Base-by-base conservation (phyloP, 345 rosid species). In the Syzygium grande region DNA sequence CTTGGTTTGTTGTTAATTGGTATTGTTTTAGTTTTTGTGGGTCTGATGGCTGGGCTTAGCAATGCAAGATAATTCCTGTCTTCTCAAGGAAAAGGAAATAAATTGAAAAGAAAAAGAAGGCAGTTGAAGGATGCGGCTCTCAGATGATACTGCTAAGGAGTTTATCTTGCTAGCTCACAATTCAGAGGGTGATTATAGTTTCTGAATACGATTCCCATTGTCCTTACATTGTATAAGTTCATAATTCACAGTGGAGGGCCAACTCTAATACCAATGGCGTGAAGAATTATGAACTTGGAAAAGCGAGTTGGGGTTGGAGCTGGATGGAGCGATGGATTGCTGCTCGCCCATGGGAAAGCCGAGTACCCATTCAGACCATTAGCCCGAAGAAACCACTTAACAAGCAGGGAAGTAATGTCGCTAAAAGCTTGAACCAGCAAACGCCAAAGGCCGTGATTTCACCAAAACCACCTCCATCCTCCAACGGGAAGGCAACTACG, bases 301-400 rank as follows among this genome's bases (percentile, higher is more conserved):
- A 95, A 92, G 93, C 94, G 0, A 95, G 94, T 56, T 98, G 99
- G 98, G 98, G 97, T 85, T 98, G 99, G 99, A 96, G 99, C 91
- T 98, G 99, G 98, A 95, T 88, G 93, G 99, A 98, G 77, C 94
- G 97, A 51, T 98, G 99, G 99, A 92, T 98, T 65, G 93, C 98
- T 89, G 97, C 92, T 90, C 92, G 98, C 22, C 99, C 99, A 43
- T 98, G 99, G 99, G 99, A 98, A 90, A 93, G 92, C 85, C 96
- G 97, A 63, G 86, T 92, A 38, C 93, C 94, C 51, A 41, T 83
- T 53, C 89, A 89, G 84, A 89, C 91, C 86, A 27, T 58, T 51
- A 94, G 90, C 90, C 96, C 97, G 73, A 96, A 92, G 89, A 94
- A 94, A 90, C 86, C 61, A 10, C 94, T 91, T 88, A 92, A 34